phyloP scores from a whole-genome alignment of 257 asterid genomes.

The Plantago elongata region DNA sequence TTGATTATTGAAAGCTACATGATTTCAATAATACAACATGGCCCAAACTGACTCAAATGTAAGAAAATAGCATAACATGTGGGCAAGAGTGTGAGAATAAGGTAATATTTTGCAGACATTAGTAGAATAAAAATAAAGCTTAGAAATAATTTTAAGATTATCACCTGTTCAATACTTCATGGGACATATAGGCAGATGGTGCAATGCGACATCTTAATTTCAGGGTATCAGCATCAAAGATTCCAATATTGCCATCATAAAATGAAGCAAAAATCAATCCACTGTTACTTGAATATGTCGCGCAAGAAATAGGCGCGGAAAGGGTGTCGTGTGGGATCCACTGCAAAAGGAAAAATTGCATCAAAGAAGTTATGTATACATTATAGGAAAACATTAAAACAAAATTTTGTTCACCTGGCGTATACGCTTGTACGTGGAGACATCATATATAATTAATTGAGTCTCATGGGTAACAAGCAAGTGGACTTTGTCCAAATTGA shows the following conservation, averaged over 20 bases:
- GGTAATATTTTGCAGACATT: no score
- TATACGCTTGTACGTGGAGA: constrained; percentile 81
- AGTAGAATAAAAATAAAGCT: not conserved
- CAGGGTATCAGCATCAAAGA: constrained; percentile 86
- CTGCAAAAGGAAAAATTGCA: constrained; percentile 32
- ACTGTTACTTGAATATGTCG: constrained; percentile 92
- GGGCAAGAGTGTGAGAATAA: no score
- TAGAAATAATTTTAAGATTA: constrained; percentile 20
- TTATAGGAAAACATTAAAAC: not conserved
- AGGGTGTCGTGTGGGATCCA: constrained; percentile 95
- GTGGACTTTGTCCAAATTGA: constrained; percentile 75
- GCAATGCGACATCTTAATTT: constrained; percentile 82
- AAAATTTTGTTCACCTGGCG: constrained; percentile 56
- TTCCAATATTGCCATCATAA: constrained; percentile 75
- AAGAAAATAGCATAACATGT: no score
- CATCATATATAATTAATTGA: constrained; percentile 83
- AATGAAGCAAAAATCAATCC: constrained; percentile 82
- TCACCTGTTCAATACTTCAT: constrained; percentile 64
- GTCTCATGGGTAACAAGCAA: constrained; percentile 88
- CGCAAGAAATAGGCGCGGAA: constrained; percentile 86
- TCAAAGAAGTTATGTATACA: constrained; percentile 8
- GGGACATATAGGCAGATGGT: constrained; percentile 72
- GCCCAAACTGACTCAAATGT: no score
- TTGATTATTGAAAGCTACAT: no score
- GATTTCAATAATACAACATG: no score